Evolutionary conservation across 805 yeast genomes (phyloP).

Genomic region (Lipomyces japonicus): DNA sequence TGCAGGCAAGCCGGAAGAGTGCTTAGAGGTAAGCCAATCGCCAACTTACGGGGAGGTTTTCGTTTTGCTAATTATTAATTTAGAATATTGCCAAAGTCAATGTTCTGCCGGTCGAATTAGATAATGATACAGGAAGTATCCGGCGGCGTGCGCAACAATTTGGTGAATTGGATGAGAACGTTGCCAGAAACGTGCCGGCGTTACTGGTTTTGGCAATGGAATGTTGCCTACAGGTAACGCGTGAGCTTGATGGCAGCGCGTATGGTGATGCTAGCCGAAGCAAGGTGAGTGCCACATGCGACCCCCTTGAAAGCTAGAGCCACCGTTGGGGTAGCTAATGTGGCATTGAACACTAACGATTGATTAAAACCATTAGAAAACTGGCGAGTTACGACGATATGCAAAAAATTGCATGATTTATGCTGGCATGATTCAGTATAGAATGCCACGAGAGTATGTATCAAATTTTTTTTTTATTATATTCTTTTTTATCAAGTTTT

Average conservation of each 20-base stretch:
- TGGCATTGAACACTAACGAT: constrained; percentile 1
- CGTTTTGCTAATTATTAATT: not conserved
- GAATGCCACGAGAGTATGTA: constrained; percentile 62
- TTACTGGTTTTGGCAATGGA: constrained; percentile 78
- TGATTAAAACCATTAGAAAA: constrained; percentile 46
- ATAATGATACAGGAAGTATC: constrained; percentile 49
- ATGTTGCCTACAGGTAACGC: constrained; percentile 54
- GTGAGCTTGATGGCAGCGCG: constrained; percentile 37
- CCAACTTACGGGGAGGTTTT: not conserved
- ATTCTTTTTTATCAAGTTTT: not conserved
- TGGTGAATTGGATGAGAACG: constrained; percentile 58
- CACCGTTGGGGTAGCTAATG: too few relatives aligned
- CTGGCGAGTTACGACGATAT: constrained; percentile 52
- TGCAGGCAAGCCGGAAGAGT: constrained; percentile 55
- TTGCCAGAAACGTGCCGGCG: constrained; percentile 76
- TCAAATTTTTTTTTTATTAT: not conserved
- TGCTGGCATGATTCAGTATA: constrained; percentile 91
- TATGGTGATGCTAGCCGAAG: constrained; percentile 25
- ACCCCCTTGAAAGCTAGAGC: too few relatives aligned
- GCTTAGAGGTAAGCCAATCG: constrained; percentile 41
- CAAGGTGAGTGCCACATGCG: constrained; percentile 25
- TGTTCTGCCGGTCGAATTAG: constrained; percentile 57
- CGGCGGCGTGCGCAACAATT: constrained; percentile 69
- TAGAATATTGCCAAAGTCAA: constrained; percentile 51
- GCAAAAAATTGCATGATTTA: constrained; percentile 89